These are phyloP conservation scores for Rickenella mellea DNA, from an alignment of 768 basidiomycete species.

Conservation along the genomic window DNA sequence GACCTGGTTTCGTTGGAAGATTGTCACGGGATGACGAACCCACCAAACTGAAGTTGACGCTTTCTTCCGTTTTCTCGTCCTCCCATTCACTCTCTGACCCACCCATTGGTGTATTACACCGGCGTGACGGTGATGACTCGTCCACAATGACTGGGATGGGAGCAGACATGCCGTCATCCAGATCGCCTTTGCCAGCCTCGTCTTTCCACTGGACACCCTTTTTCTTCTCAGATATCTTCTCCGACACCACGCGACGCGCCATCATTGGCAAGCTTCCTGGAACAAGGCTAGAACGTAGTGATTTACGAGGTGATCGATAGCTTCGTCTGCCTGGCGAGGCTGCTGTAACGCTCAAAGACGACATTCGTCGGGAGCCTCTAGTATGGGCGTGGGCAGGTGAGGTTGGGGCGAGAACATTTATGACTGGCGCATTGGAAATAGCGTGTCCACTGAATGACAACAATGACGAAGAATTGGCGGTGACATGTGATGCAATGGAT, in stretches of 20 bases:
- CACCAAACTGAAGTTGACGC: conserved; percentile 44
- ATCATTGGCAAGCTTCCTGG: conserved; percentile 27
- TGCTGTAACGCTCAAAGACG: conserved; percentile 29
- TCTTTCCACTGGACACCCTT: conserved; percentile 86
- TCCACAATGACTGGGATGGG: conserved; percentile 10
- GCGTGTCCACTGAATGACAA: conserved; percentile 45
- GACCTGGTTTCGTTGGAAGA: conserved; percentile 3
- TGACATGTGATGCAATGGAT: conserved; percentile 50
- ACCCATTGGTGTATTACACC: conserved; percentile 25
- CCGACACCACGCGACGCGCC: conserved; percentile 55
- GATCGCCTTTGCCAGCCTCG: conserved; percentile 72
- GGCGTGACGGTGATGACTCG: conserved; percentile 19
- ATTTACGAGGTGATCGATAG: conserved; percentile 55
- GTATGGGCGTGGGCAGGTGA: conserved; percentile 23
- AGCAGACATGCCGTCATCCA: conserved; percentile 50
- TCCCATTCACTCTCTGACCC: conserved; percentile 82
- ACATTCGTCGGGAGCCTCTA: conserved; percentile 32
- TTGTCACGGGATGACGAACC: background rate
- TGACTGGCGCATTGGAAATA: conserved; percentile 30
- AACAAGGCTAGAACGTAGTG: conserved; percentile 51
- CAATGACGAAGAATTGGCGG: conserved; percentile 20
- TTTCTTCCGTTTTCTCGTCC: conserved; percentile 80
- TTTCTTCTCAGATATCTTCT: conserved; percentile 49
- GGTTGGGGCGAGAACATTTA: conserved; percentile 39
- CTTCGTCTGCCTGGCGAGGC: conserved; percentile 40